phyloP scores from a whole-genome alignment of 176 grass and related monocot genomes.

The Avena sativa region DNA sequence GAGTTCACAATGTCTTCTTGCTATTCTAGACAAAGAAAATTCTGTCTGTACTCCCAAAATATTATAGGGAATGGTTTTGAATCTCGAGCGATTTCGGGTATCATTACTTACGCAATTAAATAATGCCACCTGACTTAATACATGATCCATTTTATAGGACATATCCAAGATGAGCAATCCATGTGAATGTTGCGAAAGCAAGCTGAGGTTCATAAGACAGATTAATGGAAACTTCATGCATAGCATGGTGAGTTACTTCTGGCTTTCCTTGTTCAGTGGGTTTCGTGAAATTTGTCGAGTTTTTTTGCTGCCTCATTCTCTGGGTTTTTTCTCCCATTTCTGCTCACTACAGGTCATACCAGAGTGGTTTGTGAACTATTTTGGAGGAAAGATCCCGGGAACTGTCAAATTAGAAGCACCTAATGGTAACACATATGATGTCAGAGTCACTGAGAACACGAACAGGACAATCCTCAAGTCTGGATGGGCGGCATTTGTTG shows the following conservation, averaged over 20 bases:
- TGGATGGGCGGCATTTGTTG: slow-evolving; percentile 59
- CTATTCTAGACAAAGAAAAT: background rate
- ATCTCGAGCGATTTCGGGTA: background rate
- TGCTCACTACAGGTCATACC: background rate
- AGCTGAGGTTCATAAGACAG: background rate
- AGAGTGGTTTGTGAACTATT: background rate
- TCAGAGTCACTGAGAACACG: slow-evolving; percentile 25
- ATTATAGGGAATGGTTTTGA: background rate
- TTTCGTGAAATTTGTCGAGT: background rate
- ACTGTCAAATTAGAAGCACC: background rate
- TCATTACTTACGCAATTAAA: background rate
- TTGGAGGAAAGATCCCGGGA: background rate
- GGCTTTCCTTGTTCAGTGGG: background rate
- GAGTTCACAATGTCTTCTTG: background rate
- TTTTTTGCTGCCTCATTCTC: background rate
- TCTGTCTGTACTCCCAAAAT: background rate
- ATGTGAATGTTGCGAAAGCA: background rate
- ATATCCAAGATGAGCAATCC: background rate
- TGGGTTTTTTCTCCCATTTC: background rate
- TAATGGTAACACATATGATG: background rate
- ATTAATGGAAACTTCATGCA: background rate
- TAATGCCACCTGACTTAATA: background rate
- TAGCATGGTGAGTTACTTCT: background rate
- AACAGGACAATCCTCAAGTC: slow-evolving; percentile 30
- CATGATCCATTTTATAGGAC: background rate